Percentiles rank a stretch among this genome's conserved stretches.
Conservation (phyloP, 1,284 basidiomycete genomes). For the Coniferiporia weirii region DNA sequence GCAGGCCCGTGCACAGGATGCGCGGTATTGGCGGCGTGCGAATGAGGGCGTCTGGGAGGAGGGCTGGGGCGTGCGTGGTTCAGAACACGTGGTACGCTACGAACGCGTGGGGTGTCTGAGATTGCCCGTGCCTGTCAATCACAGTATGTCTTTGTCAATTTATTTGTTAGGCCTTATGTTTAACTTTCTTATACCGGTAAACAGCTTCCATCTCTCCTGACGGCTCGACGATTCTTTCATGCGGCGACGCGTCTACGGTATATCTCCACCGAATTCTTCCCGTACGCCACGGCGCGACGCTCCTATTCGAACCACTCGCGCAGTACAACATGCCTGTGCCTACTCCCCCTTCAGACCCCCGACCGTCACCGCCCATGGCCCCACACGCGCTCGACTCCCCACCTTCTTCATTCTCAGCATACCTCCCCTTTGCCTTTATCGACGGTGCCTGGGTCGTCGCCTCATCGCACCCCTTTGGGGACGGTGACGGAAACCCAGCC, state of each 20-base stretch:
- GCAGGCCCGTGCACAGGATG: background rate
- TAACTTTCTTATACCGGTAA: constrained; percentile 19
- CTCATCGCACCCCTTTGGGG: background rate
- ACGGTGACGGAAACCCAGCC: background rate
- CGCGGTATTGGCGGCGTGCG: constrained; percentile 30
- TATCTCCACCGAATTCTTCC: constrained; percentile 59
- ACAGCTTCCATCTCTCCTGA: constrained; percentile 81
- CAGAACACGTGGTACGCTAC: constrained; percentile 20
- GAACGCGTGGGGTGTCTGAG: constrained; percentile 48
- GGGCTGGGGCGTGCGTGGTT: constrained; percentile 25
- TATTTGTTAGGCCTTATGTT: constrained; percentile 27
- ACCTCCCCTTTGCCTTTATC: constrained; percentile 42
- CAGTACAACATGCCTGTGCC: constrained; percentile 52
- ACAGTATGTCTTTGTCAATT: constrained; percentile 38
- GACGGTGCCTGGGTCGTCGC: constrained; percentile 31
- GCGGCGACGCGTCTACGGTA: constrained; percentile 81
- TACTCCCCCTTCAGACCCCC: constrained; percentile 21
- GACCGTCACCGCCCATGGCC: constrained; percentile 17
- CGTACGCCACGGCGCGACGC: constrained; percentile 44
- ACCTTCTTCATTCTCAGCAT: constrained; percentile 24
- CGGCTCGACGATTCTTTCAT: constrained; percentile 75
- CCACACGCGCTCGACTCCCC: too few relatives aligned
- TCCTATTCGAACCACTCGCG: constrained; percentile 52
- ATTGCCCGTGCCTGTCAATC: constrained; percentile 67
- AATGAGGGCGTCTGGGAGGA: background rate